Conservation (phyloP, 2,329 filamentous ascomycete species). For the Sclerotinia borealis region DNA sequence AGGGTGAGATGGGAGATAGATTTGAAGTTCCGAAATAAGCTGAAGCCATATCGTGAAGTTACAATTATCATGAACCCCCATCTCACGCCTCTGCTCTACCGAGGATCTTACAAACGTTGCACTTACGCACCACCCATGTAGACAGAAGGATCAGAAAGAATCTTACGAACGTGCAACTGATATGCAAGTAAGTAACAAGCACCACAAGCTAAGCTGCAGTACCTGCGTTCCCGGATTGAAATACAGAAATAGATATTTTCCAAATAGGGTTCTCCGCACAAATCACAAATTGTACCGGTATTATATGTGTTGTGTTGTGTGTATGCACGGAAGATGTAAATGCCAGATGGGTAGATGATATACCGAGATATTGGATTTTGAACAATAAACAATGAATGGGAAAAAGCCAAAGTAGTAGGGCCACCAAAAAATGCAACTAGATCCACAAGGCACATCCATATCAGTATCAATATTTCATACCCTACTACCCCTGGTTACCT, state of each 20-base stretch:
- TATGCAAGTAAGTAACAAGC: slow-evolving; percentile 1
- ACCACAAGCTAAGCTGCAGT: slow-evolving; percentile 2
- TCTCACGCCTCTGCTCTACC: neutral
- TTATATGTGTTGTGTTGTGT: neutral
- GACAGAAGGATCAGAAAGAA: slow-evolving; percentile 2
- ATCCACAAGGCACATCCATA: neutral
- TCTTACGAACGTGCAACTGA: neutral
- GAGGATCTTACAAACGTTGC: neutral
- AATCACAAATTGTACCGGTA: no score
- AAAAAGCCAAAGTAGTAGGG: neutral
- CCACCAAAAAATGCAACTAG: neutral
- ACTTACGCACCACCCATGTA: neutral
- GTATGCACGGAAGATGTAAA: neutral
- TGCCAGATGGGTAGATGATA: neutral
- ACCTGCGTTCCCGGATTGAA: slow-evolving; percentile 1
- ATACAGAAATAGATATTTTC: slow-evolving; percentile 1
- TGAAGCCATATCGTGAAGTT: neutral
- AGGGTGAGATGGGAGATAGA: neutral
- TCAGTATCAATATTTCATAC: neutral
- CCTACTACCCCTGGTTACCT: neutral
- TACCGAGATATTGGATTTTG: neutral
- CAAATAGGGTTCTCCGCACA: slow-evolving; percentile 8
- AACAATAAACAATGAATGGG: neutral
- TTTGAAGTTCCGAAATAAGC: neutral
- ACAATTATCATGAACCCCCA: neutral